A percentile compares a stretch with the other conserved stretches of the same genome.
These are phyloP conservation scores for Phalaenopsis hybrid DNA, from an alignment of 116 monocot genomes.

Conservation along the genomic window DNA sequence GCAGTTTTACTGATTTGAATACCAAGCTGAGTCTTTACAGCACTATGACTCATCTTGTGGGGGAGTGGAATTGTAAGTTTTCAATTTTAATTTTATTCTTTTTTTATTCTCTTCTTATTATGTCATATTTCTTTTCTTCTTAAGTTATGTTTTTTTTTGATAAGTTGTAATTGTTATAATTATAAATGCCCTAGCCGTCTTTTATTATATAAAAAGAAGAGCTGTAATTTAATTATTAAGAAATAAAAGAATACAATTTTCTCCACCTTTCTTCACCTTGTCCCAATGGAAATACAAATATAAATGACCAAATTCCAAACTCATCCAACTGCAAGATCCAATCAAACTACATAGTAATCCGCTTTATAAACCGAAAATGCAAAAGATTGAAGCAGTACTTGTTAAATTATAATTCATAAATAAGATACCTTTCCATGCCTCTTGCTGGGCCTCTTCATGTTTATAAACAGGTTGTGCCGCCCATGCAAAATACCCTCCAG, in stretches of 20 bases:
- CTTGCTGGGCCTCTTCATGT: constrained; percentile 82
- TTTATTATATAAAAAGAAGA: no score
- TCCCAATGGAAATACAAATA: background rate
- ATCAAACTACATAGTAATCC: background rate
- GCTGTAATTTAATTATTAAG: no score
- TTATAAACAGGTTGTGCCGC: constrained; percentile 99
- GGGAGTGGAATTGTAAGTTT: no score
- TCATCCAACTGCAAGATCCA: background rate
- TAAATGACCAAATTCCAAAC: background rate
- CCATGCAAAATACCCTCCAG: constrained; percentile 92
- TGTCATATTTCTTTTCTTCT: no score
- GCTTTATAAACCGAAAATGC: background rate
- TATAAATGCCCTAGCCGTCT: no score
- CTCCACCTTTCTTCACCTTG: background rate
- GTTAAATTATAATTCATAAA: background rate
- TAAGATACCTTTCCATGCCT: constrained; percentile 76
- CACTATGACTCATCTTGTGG: no score
- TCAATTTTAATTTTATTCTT: no score
- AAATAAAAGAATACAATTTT: background rate
- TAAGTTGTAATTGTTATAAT: no score
- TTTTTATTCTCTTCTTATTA: no score
- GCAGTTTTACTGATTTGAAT: no score
- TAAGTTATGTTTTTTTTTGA: no score
- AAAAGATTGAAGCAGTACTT: background rate
- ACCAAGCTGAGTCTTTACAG: no score